Conservation (phyloP, 805 yeast species). For the Nakazawaea wickerhamii region DNA sequence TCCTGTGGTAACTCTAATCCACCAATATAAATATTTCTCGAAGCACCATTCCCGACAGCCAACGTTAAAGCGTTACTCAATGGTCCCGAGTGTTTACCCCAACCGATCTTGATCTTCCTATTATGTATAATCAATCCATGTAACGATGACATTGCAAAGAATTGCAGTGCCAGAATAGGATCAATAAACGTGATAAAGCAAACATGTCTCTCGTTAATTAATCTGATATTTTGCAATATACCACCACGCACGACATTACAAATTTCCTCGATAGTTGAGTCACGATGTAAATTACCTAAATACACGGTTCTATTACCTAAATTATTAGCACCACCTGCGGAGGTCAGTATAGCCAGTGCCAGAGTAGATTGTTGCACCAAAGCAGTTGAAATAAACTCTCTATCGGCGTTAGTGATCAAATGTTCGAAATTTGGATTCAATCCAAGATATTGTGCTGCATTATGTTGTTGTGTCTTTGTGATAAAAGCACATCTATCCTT, state of each 20-base stretch:
- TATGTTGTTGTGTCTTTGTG: constrained; percentile 92
- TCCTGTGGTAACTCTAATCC: constrained; percentile 27
- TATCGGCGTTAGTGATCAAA: constrained; percentile 51
- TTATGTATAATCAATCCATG: constrained; percentile 86
- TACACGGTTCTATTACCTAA: constrained; percentile 92
- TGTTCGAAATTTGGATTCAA: constrained; percentile 86
- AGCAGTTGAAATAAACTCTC: constrained; percentile 62
- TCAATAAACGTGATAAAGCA: constrained; percentile 95
- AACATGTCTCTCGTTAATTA: constrained; percentile 79
- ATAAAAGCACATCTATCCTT: constrained; percentile 94
- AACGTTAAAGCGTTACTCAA: constrained; percentile 78
- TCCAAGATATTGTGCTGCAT: constrained; percentile 93
- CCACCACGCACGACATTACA: constrained; percentile 98
- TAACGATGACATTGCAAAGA: constrained; percentile 87
- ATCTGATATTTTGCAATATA: constrained; percentile 74
- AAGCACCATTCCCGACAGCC: constrained; percentile 92
- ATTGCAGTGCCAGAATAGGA: constrained; percentile 96
- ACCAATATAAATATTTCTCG: constrained; percentile 89
- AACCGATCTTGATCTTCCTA: constrained; percentile 85
- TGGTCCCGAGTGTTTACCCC: constrained; percentile 98
- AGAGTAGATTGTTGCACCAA: constrained; percentile 92
- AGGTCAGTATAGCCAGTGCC: constrained; percentile 94
- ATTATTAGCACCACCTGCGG: constrained; percentile 90
- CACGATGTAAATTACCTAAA: constrained; percentile 84
- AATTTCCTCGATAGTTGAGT: constrained; percentile 83